Base-by-base conservation (phyloP, 257 asterid species). In the Perilla frutescens region DNA sequence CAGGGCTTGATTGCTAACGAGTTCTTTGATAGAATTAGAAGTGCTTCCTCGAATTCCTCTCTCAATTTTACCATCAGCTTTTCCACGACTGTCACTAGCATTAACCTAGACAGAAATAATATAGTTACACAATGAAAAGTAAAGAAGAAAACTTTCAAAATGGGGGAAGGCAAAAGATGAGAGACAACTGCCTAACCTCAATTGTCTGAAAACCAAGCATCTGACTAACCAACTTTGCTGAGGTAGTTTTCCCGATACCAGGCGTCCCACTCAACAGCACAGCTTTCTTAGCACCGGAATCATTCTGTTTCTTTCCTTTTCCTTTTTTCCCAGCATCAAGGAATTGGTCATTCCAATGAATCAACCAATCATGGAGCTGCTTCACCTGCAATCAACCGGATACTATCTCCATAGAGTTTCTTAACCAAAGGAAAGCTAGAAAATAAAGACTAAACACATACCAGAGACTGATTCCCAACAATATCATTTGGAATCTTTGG, bases 51-150 rank as follows among this genome's bases (percentile, higher is more conserved):
- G 92, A 79, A 95, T 84, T 81, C 99, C 99, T 77, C 81, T 92
- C 84, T 76, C 90, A 69, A 95, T 90, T 85, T 91, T 95, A 54
- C 92, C 79, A 87, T 95, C 92, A 70, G 99, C 98, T 83, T 92
- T 95, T 59, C 99, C 99, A 74, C 99, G 99, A 77, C 84, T 95
- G 77, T 92, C 99, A 79, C 99, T 95, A 76, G 99, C 99, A 83
- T 95, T 95, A 56, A 95, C 99, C 99, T 95, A 76, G 70, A 77
- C 41, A 77, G 68, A 74, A 78, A 49, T 48, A 37, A 75, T 41
- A 44, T 14, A 60, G 44, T 58, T 43, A 31, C 48, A 77, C 36
- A 44, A 69, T 29, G 39, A 59, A 59, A 8, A 44, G 71, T 41
- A 15, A 41, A 15, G 60, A 15, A 58, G 44, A 10, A 48, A 48